Conservation (phyloP, 805 yeast species). For the Yarrowia alimentaria region DNA sequence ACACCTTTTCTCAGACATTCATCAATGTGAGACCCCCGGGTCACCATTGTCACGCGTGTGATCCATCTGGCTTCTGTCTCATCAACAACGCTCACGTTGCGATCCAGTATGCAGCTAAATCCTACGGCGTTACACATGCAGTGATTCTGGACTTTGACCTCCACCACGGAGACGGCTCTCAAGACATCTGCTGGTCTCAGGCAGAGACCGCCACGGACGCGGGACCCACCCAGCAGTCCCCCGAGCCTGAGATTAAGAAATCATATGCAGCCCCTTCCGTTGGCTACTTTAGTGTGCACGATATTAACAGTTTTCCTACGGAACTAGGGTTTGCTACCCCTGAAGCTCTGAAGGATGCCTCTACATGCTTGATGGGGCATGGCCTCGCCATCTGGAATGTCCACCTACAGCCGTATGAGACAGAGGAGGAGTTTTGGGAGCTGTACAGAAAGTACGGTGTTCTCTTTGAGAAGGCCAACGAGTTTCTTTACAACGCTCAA, state of each 20-base stretch:
- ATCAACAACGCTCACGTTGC: constrained; percentile 80
- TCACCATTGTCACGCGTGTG: constrained; percentile 78
- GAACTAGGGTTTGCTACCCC: constrained; percentile 74
- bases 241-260: constrained; percentile 5
- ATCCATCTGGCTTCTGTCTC: constrained; percentile 83
- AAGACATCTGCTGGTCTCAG: constrained; percentile 79
- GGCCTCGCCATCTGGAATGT: constrained; percentile 81
- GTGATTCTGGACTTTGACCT: constrained; percentile 79
- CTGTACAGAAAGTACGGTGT: constrained; percentile 62
- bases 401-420: constrained; percentile 64
- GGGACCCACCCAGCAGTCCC: too few relatives aligned
- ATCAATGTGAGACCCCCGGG: constrained; percentile 80
- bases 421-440: constrained; percentile 62
- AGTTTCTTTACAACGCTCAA: constrained; percentile 47
- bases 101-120: constrained; percentile 67
- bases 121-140: constrained; percentile 70
- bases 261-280: constrained; percentile 59
- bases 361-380: constrained; percentile 74
- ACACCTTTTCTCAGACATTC: constrained; percentile 45
- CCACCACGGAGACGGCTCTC: constrained; percentile 89
- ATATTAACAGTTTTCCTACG: constrained; percentile 81
- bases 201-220: too few relatives aligned
- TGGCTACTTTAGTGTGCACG: constrained; percentile 82
- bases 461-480: constrained; percentile 63
- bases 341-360: constrained; percentile 69